Evolutionary conservation across 306 rosid genomes (phyloP).

Genomic region (Pterocarpus macrocarpus): DNA sequence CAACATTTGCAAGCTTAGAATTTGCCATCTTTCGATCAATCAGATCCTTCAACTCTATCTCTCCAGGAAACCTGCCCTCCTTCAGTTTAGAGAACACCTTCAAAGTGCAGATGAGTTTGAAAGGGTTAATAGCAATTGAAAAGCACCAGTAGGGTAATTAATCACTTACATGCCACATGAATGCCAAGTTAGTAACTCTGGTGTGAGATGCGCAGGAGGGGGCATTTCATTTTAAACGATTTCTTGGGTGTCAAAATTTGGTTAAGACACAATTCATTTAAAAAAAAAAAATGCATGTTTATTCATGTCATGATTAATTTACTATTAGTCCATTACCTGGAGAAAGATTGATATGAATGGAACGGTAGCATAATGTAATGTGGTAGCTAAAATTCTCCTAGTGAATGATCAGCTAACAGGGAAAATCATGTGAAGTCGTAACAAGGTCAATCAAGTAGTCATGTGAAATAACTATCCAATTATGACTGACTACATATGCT

Average conservation of each 20-base stretch:
- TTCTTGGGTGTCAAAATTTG: too few relatives aligned
- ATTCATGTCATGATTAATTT: conserved; percentile 3
- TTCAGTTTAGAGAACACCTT: conserved; percentile 85
- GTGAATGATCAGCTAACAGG: not conserved
- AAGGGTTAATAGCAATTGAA: conserved; percentile 35
- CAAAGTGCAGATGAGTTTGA: conserved; percentile 39
- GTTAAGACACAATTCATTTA: too few relatives aligned
- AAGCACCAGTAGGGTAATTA: conserved; percentile 7
- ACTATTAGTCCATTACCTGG: conserved; percentile 9
- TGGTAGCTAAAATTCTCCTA: not conserved
- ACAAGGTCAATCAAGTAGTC: conserved; percentile 14
- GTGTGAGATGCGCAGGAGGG: not conserved
- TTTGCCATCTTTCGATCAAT: conserved; percentile 54
- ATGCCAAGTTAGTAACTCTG: not conserved
- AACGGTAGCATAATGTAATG: not conserved
- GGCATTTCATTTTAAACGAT: too few relatives aligned
- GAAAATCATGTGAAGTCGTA: conserved; percentile 20
- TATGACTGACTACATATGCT: conserved; percentile 17
- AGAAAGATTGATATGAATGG: conserved; percentile 7
- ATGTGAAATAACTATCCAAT: not conserved
- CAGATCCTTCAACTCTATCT: conserved; percentile 71
- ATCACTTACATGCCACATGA: not conserved
- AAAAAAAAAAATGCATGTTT: not conserved
- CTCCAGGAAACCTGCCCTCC: conserved; percentile 80
- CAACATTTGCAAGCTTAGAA: conserved; percentile 54